A percentile compares a stretch with the other conserved stretches of the same genome.
Conservation (phyloP, 1,284 basidiomycete genomes). For the Fistulinella staudtii region DNA sequence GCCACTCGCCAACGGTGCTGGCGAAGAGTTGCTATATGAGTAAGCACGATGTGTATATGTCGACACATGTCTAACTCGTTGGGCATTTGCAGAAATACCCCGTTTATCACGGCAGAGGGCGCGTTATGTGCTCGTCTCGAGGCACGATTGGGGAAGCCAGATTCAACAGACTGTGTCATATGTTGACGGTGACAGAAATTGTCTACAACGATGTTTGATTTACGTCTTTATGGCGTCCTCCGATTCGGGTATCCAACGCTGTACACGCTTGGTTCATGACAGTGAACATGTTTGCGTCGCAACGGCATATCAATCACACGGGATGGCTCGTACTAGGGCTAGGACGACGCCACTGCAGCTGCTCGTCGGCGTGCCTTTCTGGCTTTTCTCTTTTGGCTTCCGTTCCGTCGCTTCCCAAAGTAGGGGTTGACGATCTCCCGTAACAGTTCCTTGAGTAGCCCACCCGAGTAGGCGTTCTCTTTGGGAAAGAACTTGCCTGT, state of each 20-base stretch:
- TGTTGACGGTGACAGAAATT: constrained; percentile 35
- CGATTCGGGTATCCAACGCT: not conserved
- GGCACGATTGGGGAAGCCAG: constrained; percentile 45
- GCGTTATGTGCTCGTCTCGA: constrained; percentile 51
- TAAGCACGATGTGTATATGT: constrained; percentile 33
- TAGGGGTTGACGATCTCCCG: constrained; percentile 22
- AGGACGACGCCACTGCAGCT: not conserved
- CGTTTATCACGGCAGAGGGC: constrained; percentile 54
- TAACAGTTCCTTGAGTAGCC: constrained; percentile 37
- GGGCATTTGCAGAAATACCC: constrained; percentile 41
- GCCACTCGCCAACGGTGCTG: constrained; percentile 35
- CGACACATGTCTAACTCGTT: not conserved
- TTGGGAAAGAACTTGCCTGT: constrained; percentile 37
- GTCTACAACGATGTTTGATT: not conserved
- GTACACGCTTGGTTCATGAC: no score
- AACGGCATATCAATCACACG: constrained; percentile 2
- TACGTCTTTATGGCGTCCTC: no score
- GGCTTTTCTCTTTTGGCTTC: constrained; percentile 19
- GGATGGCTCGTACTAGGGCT: constrained; percentile 3
- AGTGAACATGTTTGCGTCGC: no score
- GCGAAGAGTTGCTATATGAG: constrained; percentile 53
- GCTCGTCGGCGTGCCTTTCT: constrained; percentile 7
- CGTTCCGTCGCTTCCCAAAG: constrained; percentile 17
- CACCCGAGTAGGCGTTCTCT: constrained; percentile 36
- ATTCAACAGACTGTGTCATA: constrained; percentile 51